Evolutionary conservation across 208 protist species (phyloP).

Genomic region (Trypanosoma caninum): DNA sequence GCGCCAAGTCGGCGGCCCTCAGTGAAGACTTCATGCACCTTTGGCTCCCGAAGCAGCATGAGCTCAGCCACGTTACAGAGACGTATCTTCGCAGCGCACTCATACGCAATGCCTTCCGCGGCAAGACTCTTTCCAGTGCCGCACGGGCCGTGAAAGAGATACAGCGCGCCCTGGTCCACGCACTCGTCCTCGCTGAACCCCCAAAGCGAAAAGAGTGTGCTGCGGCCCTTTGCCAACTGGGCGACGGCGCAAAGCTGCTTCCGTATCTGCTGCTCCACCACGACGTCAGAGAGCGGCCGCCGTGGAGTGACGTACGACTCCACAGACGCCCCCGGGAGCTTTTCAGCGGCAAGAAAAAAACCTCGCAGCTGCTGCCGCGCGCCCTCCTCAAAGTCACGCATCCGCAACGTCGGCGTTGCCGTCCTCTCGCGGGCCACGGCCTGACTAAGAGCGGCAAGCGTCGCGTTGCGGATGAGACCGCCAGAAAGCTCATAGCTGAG

Average conservation of each 20-base stretch:
- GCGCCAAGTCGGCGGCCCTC: constrained; percentile 80
- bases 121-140: constrained; percentile 89
- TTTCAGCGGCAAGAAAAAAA: constrained; percentile 79
- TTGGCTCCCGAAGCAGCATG: constrained; percentile 46
- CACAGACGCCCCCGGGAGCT: constrained; percentile 34
- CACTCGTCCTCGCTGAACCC: constrained; percentile 79
- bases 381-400: constrained; percentile 76
- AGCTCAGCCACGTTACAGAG: constrained; percentile 80
- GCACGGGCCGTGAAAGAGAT: constrained; percentile 79
- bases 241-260: constrained; percentile 54
- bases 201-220: constrained; percentile 86
- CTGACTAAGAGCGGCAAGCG: constrained; percentile 73
- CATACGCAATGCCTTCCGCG: constrained; percentile 88
- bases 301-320: constrained; percentile 73
- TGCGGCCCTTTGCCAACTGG: constrained; percentile 71
- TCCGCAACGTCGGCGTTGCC: constrained; percentile 46
- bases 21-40: constrained; percentile 67
- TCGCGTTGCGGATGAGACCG: constrained; percentile 91
- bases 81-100: constrained; percentile 84
- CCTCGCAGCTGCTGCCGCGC: constrained; percentile 82
- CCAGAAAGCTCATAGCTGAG: constrained; percentile 89
- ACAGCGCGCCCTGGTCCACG: constrained; percentile 38
- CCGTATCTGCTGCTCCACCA: constrained; percentile 47
- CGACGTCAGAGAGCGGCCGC: constrained; percentile 64
- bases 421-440: constrained; percentile 81